Base-by-base conservation (phyloP, 441 rosid genomes). In the Rhodomyrtus psidioides region DNA sequence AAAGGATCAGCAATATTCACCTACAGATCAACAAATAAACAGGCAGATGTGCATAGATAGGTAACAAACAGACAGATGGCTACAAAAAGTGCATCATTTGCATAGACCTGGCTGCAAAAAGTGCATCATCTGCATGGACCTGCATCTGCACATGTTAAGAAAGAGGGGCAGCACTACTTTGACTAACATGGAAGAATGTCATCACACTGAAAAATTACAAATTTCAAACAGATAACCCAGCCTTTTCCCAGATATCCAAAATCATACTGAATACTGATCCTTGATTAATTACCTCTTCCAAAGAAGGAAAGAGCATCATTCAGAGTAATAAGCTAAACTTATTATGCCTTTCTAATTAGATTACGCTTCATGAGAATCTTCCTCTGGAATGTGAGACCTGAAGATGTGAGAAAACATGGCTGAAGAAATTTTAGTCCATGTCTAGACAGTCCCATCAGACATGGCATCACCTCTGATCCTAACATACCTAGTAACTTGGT, bases 1-100 rank as follows among this genome's bases (percentile, higher is more conserved):
- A 89, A 87, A 90, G 82, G 34, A 86, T 83, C 54, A 84, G 84
- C 82, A 81, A 90, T 59, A 34, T 21, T 39, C 79, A 34, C 79
- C 79, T 34, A 21, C 8, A 10, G 44, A 65, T 65, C 26, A 23
- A 65, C 49, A 70, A 70, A 34, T 65, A 70, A 70, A 70, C 49
- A 70, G n/a, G n/a, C 79, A 39, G 79, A 70, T 21, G 24, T 23
- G 19, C n/a, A 34, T 39, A 30, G 76, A 70, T 70, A 70, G 79
- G 79, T 19, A 70, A 70, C 79, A 70, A 65, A 65, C n/a, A 65
- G n/a, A 70, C 4, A 1, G 79, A 70, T 34, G 26, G 79, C 23
- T 70, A 34, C 15, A 3, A 26, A 21, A 34, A 70, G 79, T 21
- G 79, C 42, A 34, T 70, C n/a, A n/a, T n/a, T n/a, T n/a, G n/a